A percentile compares a stretch with the other conserved stretches of the same genome.
These are phyloP conservation scores for Fusarium torulosum DNA, from an alignment of 2,329 filamentous ascomycete genomes.

Conservation along the genomic window DNA sequence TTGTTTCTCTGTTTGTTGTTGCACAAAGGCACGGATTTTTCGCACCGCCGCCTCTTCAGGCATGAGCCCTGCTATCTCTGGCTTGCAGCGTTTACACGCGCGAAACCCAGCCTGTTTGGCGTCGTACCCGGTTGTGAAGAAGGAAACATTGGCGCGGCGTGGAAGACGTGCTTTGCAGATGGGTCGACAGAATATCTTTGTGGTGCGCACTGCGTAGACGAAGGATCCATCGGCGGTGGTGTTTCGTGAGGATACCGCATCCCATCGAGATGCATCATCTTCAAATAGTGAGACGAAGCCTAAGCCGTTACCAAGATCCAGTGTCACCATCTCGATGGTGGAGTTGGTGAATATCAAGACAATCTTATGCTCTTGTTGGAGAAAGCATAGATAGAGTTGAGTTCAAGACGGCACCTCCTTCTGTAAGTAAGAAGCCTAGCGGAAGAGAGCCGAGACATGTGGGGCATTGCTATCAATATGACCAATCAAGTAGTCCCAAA, in stretches of 20 bases:
- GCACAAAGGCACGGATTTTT: conserved; percentile 54
- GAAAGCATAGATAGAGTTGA: background rate
- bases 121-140: conserved; percentile 60
- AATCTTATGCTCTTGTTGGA: background rate
- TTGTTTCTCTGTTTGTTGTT: conserved; percentile 44
- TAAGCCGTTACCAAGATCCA: background rate
- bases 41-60: conserved; percentile 59
- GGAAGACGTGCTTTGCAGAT: conserved; percentile 71
- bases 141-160: conserved; percentile 69
- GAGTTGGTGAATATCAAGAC: background rate
- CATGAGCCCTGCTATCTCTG: conserved; percentile 56
- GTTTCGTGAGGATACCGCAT: conserved; percentile 53
- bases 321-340: background rate
- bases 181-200: conserved; percentile 70
- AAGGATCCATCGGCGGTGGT: conserved; percentile 55
- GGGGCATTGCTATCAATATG: conserved; percentile 51
- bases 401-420: background rate
- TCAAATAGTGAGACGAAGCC: conserved; percentile 38
- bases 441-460: conserved; percentile 6
- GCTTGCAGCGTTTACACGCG: conserved; percentile 70
- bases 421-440: background rate
- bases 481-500: conserved; percentile 42
- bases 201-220: conserved; percentile 60
- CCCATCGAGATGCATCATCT: conserved; percentile 54
- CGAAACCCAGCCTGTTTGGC: conserved; percentile 65